Percentiles rank a stretch among this genome's conserved stretches.
Evolutionary conservation across 768 basidiomycete species (phyloP).

Genomic region (Serendipita sp.): DNA sequence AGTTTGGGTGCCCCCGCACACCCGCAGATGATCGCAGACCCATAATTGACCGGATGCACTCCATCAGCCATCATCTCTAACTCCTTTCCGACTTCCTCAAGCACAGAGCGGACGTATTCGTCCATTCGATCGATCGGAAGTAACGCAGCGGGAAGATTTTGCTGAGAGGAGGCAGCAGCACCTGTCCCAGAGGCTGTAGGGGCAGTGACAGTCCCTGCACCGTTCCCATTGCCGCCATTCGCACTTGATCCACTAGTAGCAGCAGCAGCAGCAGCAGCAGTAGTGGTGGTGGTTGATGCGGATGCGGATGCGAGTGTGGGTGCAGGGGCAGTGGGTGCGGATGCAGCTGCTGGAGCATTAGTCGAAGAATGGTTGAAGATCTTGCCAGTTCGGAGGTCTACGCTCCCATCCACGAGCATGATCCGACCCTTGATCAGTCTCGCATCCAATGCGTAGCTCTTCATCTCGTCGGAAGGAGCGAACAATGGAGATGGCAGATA

Average conservation of each 20-base stretch:
- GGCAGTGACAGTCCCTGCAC: background rate
- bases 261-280: background rate
- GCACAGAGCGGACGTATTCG: background rate
- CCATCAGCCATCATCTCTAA: background rate
- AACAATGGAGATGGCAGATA: background rate
- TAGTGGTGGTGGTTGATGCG: too few relatives aligned
- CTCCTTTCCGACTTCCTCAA: background rate
- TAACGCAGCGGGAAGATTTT: background rate
- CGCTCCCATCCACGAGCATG: constrained; percentile 2
- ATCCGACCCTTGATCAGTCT: background rate
- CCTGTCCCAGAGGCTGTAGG: background rate
- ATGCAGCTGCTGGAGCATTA: too few relatives aligned
- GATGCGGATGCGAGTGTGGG: too few relatives aligned
- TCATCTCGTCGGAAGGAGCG: background rate
- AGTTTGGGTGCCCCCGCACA: background rate
- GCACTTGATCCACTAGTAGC: background rate
- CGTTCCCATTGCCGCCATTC: too few relatives aligned
- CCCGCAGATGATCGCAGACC: background rate
- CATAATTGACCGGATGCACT: background rate
- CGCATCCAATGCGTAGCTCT: background rate
- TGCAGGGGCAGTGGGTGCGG: too few relatives aligned
- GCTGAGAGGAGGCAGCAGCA: background rate
- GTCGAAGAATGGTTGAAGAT: background rate
- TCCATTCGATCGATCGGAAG: background rate
- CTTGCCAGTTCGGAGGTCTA: background rate